Percentiles rank a stretch among this genome's conserved stretches.
Conservation (phyloP, 2,329 filamentous ascomycete species). For the Fusarium gaditjirri region DNA sequence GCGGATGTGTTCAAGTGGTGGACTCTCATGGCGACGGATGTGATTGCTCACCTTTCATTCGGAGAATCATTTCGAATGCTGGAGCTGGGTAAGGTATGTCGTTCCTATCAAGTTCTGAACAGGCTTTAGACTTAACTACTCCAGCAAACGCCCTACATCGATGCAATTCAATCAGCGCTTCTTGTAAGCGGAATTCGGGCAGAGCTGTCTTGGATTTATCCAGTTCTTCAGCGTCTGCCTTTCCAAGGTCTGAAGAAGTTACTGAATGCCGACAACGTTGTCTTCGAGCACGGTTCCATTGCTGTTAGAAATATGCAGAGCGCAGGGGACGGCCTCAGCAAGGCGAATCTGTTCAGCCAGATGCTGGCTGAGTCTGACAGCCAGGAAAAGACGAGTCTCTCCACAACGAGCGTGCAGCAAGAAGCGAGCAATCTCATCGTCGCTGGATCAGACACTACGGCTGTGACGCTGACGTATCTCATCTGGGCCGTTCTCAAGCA, state of each 20-base stretch:
- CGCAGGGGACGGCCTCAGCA: not conserved
- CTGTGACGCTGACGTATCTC: conserved; percentile 21
- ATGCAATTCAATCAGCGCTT: not conserved
- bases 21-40: conserved; percentile 26
- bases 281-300: not conserved
- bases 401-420: not conserved
- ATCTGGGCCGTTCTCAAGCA: conserved; percentile 26
- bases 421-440: conserved; percentile 15
- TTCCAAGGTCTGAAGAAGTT: not conserved
- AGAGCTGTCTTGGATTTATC: not conserved
- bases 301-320: conserved; percentile 2
- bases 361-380: conserved; percentile 2
- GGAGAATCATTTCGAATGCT: conserved; percentile 29
- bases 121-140: rapidly evolving
- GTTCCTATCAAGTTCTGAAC: rapidly evolving
- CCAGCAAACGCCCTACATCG: conserved; percentile 2
- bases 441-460: conserved; percentile 21
- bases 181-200: not conserved
- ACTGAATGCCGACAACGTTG: not conserved
- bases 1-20: conserved; percentile 34
- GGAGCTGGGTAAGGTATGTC: conserved; percentile 11
- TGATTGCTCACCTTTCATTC: conserved; percentile 25
- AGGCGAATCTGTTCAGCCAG: not conserved
- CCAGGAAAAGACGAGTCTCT: not conserved
- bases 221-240: not conserved